Evolutionary conservation across 192 early-diverging fungal genomes (phyloP), one percentile per base, ranked within the genome.

Genomic region (Phlyctochytrium arcticum): DNA sequence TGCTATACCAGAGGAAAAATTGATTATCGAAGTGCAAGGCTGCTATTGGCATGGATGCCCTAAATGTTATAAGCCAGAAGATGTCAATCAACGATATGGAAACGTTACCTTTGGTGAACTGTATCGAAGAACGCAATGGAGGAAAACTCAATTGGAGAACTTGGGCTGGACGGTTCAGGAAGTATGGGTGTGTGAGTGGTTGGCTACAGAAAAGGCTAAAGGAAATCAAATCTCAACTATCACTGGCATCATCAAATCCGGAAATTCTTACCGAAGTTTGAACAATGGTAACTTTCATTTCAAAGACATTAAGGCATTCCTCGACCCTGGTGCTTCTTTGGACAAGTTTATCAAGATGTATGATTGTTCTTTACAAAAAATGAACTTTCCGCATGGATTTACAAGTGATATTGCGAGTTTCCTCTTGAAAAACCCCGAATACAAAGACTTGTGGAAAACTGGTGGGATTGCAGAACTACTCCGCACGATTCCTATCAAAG

Each of bases 91-190:
- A 24, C 24, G 24, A n/a, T n/a, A n/a, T 51, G 21, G 7, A 7
- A 51, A 51, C 24, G 49, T 51, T 24, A 12, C 49, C 17, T 51
- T 51, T 21, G 49, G 49, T 21, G 49, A 51, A 51, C n/a, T n/a
- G n/a, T n/a, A n/a, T n/a, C n/a, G n/a, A n/a, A n/a, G n/a, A n/a
- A n/a, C n/a, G n/a, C n/a, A n/a, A n/a, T n/a, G n/a, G n/a, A n/a
- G n/a, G n/a, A n/a, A n/a, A n/a, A n/a, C n/a, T n/a, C n/a, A n/a
- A n/a, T n/a, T n/a, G n/a, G n/a, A n/a, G n/a, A n/a, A n/a, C n/a
- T n/a, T n/a, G n/a, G n/a, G n/a, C n/a, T 51, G 49, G 49, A 51
- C 49, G 8, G 49, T 51, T 51, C 9, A 51, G 49, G 49, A 51
- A 24, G 49, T 51, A 24, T 51, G 49, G 49, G 49, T 19, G 8